These are phyloP conservation scores for Arthrinium puccinioides DNA, from an alignment of 2,329 filamentous ascomycete genomes.

Conservation along the genomic window DNA sequence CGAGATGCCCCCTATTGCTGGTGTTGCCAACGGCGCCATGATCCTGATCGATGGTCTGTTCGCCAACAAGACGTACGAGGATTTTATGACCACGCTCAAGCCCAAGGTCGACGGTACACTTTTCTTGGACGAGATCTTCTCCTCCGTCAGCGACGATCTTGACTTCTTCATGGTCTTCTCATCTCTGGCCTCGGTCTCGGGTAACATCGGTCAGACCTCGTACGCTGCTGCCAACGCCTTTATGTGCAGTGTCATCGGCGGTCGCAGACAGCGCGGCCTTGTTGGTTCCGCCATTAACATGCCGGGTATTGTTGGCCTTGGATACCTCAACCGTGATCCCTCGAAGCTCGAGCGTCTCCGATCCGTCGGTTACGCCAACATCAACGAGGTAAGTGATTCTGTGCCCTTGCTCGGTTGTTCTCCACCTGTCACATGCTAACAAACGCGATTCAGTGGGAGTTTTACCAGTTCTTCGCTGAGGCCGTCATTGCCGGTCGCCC, in stretches of 20 bases:
- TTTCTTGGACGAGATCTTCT: conserved; percentile 24
- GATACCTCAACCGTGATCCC: conserved; percentile 16
- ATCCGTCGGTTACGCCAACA: conserved; percentile 7
- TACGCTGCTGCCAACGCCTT: conserved; percentile 32
- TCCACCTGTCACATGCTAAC: conserved; percentile 5
- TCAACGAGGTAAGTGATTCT: conserved; percentile 7
- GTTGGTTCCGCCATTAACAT: conserved; percentile 19
- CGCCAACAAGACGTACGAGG: conserved; percentile 9
- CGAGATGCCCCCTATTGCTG: conserved; percentile 26
- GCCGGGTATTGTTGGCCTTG: conserved; percentile 15
- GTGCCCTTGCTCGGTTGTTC: too few species aligned
- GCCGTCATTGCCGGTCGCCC: conserved; percentile 9
- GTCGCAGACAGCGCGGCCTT: conserved; percentile 18
- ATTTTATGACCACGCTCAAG: conserved; percentile 8
- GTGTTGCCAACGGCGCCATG: conserved; percentile 37
- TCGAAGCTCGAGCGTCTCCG: conserved; percentile 11
- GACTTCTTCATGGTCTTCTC: conserved; percentile 36
- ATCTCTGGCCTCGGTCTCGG: conserved; percentile 25
- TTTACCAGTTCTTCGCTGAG: conserved; percentile 12
- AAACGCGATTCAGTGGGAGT: conserved; percentile 9
- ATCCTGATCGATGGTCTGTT: conserved; percentile 30
- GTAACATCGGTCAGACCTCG: conserved; percentile 27
- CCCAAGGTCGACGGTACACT: conserved; percentile 31
- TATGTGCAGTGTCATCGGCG: conserved; percentile 22
- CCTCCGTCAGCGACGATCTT: conserved; percentile 14